Evolutionary conservation across 1,139 yeast species (phyloP), one percentile per base, ranked within the genome.

Genomic region (Nadsonia starkeyi-henricii): DNA sequence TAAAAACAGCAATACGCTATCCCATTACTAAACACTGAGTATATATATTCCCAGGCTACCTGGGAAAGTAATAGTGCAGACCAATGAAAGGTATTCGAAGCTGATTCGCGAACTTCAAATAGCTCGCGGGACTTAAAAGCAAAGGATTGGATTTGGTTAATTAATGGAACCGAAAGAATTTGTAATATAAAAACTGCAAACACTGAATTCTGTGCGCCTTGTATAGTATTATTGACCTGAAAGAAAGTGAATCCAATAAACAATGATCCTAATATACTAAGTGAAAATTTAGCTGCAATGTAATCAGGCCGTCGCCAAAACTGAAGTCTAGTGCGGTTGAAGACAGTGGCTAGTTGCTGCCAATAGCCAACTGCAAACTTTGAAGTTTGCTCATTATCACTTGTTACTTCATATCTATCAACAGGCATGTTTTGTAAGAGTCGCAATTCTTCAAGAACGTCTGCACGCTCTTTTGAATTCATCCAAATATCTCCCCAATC

Each of bases 81-180:
- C 93, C 94, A 78, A 2, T 77, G 68, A 55, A 70, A 84, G 43
- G 70, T 79, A 68, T 69, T 77, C 53, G 77, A 80, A 13, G 95
- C 95, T 42, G 94, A 77, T 65, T 88, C 96, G 62, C 95, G 78
- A n/a, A 81, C 89, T 62, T 85, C 95, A 62, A 85, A 88, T 45
- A 88, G 69, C 57, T 79, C 79, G 66, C 96, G 78, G 64, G 83
- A 94, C 45, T 68, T 64, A 46, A 81, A 80, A 61, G 73, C 85
- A 50, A 74, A 69, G 43, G 95, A 93, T 59, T 85, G 68, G 69
- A 79, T 75, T 64, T 85, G 95, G 63, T 85, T 83, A 49, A 79
- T 62, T 54, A 82, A 59, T 43, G 85, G 79, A 54, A 75, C 75
- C 65, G 81, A 73, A 47, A 79, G 71, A 57, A 78, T 73, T 51